Percentiles rank a stretch among this genome's conserved stretches.
These are phyloP conservation scores for Rhizopogon rudus DNA, from an alignment of 768 basidiomycete genomes.

Conservation along the genomic window DNA sequence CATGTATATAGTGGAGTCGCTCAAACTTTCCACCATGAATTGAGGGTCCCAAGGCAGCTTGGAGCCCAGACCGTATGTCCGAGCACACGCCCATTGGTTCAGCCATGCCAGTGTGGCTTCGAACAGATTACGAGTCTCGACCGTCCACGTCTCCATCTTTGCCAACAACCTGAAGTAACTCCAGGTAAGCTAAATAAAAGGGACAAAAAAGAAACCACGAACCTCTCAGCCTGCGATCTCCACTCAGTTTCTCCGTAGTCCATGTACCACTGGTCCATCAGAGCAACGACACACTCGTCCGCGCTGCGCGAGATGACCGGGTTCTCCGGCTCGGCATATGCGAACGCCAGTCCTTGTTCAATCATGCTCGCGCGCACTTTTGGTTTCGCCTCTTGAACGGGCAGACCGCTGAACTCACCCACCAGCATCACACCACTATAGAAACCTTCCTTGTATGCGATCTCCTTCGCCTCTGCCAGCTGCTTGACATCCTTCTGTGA, in stretches of 20 bases:
- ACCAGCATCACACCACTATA: slow-evolving; percentile 89
- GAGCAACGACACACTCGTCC: slow-evolving; percentile 97
- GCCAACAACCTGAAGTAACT: slow-evolving; percentile 54
- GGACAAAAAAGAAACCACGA: slow-evolving; percentile 21
- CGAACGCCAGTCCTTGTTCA: slow-evolving; percentile 67
- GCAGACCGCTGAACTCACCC: slow-evolving; percentile 85
- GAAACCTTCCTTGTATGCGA: slow-evolving; percentile 98
- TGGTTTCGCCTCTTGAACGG: slow-evolving; percentile 87
- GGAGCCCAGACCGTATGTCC: slow-evolving; percentile 93
- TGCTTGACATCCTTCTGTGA: slow-evolving; percentile 93
- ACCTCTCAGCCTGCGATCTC: slow-evolving; percentile 84
- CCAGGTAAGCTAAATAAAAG: not conserved
- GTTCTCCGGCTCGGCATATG: slow-evolving; percentile 95
- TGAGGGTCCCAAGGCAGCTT: slow-evolving; percentile 95
- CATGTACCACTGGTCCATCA: slow-evolving; percentile 99
- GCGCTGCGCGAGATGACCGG: slow-evolving; percentile 82
- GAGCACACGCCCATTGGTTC: slow-evolving; percentile 99
- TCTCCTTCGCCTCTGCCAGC: slow-evolving; percentile 93
- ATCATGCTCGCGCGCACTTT: slow-evolving; percentile 87
- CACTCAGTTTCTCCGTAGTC: slow-evolving; percentile 93
- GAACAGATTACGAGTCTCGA: slow-evolving; percentile 91
- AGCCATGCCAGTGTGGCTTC: slow-evolving; percentile 92
- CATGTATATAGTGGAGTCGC: slow-evolving; percentile 99
- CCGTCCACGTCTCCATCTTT: slow-evolving; percentile 84
- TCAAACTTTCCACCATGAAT: slow-evolving; percentile 94